A percentile compares a stretch with the other conserved stretches of the same genome.
These are phyloP conservation scores for Populus nigra DNA, from an alignment of 345 rosid species.

Conservation along the genomic window DNA sequence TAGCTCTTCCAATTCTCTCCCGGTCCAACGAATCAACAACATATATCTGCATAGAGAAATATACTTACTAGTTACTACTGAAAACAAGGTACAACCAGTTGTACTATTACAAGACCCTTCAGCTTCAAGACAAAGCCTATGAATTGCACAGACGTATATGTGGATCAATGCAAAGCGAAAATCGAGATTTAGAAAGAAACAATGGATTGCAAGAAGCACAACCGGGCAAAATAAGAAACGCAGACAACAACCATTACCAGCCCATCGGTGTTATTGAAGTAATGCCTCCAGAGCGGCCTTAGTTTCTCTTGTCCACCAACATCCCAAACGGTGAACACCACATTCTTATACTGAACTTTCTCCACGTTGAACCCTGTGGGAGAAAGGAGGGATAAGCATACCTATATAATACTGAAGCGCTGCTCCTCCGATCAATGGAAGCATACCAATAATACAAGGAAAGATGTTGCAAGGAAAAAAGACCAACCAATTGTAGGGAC, in stretches of 20 bases:
- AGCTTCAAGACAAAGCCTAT: neutral
- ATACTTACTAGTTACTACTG: neutral
- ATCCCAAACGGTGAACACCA: constrained; percentile 97
- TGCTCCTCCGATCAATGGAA: neutral
- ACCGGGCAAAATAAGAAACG: neutral
- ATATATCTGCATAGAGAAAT: constrained; percentile 58
- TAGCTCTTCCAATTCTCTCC: constrained; percentile 91
- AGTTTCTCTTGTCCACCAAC: constrained; percentile 98
- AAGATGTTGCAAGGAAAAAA: neutral
- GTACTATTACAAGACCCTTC: neutral
- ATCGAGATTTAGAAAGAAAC: neutral
- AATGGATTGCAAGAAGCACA: neutral
- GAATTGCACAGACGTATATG: neutral
- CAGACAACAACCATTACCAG: constrained; percentile 45
- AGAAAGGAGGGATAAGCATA: constrained; percentile 11
- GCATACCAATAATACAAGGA: neutral
- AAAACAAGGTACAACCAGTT: neutral
- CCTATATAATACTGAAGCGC: neutral
- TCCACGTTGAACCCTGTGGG: constrained; percentile 93
- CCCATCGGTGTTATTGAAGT: constrained; percentile 97
- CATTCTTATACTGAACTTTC: constrained; percentile 99
- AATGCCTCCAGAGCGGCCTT: constrained; percentile 99
- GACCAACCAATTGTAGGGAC: constrained; percentile 90
- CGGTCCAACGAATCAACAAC: constrained; percentile 98
- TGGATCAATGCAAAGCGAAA: neutral